Conservation (phyloP, 1,139 yeast genomes). For the Magnusiomyces magnusii region DNA sequence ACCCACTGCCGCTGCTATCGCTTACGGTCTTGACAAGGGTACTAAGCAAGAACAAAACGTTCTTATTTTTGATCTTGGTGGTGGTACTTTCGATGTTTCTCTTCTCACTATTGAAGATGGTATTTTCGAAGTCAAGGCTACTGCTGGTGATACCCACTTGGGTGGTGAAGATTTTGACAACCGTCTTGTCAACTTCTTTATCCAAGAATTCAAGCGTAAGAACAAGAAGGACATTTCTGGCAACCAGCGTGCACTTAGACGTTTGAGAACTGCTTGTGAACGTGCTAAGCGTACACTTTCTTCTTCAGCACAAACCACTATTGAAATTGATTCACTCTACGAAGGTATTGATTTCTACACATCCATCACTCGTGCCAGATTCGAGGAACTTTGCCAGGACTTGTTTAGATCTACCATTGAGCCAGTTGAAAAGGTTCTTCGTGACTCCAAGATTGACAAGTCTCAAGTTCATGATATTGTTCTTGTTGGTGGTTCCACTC, state of each 20-base stretch:
- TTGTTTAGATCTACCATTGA: constrained; percentile 93
- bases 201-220: constrained; percentile 94
- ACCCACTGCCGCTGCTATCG: constrained; percentile 97
- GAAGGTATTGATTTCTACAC: constrained; percentile 98
- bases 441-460: constrained; percentile 91
- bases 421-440: constrained; percentile 97
- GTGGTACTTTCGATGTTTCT: constrained; percentile 99
- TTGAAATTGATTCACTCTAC: constrained; percentile 93
- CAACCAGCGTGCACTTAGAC: constrained; percentile 95
- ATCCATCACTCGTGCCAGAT: constrained; percentile 97
- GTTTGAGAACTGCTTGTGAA: constrained; percentile 99
- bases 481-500: constrained; percentile 99
- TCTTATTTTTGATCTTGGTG: constrained; percentile 93
- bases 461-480: constrained; percentile 90
- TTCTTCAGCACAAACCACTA: constrained; percentile 92
- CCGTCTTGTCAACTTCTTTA: constrained; percentile 91
- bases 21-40: constrained; percentile 94
- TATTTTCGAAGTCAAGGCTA: constrained; percentile 98
- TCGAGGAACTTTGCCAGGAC: constrained; percentile 95
- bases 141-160: constrained; percentile 99
- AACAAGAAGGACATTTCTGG: constrained; percentile 85
- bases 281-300: constrained; percentile 99
- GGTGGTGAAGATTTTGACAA: constrained; percentile 99
- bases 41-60: constrained; percentile 80
- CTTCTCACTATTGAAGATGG: constrained; percentile 96